phyloP scores from a whole-genome alignment of 768 basidiomycete genomes.

The Mycena sanguinolenta region DNA sequence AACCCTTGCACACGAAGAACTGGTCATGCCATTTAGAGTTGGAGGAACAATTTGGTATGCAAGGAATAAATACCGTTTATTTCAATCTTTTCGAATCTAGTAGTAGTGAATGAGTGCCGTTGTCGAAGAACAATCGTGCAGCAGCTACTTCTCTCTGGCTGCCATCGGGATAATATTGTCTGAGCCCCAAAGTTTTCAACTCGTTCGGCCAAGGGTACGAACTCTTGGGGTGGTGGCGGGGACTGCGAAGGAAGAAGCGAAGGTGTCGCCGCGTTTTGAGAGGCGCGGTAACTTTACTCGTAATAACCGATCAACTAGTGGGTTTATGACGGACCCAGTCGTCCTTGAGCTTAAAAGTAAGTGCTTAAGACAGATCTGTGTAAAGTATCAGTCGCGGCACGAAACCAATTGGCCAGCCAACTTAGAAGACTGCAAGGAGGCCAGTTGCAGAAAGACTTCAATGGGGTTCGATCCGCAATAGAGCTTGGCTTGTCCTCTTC shows the following conservation, averaged over 20 bases:
- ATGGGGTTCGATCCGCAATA: no score
- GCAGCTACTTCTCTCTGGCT: conserved; percentile 12
- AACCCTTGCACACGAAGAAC: conserved; percentile 16
- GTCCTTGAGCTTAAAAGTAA: conserved; percentile 1
- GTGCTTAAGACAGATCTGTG: not conserved
- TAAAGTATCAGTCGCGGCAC: not conserved
- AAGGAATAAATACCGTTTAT: conserved; percentile 20
- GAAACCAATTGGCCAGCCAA: no score
- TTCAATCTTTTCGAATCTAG: conserved; percentile 29
- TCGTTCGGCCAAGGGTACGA: not conserved
- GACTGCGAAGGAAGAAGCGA: conserved; percentile 3
- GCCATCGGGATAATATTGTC: conserved; percentile 19
- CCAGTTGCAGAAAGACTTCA: no score
- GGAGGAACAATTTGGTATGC: not conserved
- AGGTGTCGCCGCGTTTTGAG: conserved; percentile 10
- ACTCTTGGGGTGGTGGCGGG: not conserved
- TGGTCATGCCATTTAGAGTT: conserved; percentile 2
- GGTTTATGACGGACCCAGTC: not conserved
- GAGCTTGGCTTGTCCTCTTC: no score
- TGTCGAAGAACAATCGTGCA: not conserved
- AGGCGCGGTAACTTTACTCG: conserved; percentile 1
- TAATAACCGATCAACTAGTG: conserved; percentile 5
- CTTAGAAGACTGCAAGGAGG: no score
- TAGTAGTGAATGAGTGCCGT: not conserved
- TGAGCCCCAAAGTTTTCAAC: not conserved